phyloP scores from a whole-genome alignment of 306 rosid genomes.

The Myrica gale region DNA sequence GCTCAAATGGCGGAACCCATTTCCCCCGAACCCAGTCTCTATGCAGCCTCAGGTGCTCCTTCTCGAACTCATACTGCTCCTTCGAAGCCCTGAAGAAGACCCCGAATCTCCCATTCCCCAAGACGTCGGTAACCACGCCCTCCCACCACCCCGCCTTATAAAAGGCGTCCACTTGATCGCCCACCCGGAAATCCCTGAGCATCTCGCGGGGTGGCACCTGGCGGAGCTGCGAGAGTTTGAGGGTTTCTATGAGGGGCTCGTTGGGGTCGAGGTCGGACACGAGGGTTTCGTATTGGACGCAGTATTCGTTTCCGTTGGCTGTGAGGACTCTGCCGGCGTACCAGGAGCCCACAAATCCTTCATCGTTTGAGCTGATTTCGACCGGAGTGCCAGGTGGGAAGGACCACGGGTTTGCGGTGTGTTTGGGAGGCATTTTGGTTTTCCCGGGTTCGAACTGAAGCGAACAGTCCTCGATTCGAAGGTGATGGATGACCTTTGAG shows the following conservation, averaged over 20 bases:
- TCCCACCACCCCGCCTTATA: constrained; percentile 71
- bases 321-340: constrained; percentile 34
- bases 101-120: constrained; percentile 31
- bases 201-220: constrained; percentile 40
- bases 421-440: constrained; percentile 22
- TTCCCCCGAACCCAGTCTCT: constrained; percentile 46
- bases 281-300: constrained; percentile 46
- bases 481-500: no score
- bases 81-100: constrained; percentile 49
- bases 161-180: constrained; percentile 58
- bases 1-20: constrained; percentile 41
- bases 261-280: constrained; percentile 25
- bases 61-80: constrained; percentile 46
- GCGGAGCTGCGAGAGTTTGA: constrained; percentile 39
- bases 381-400: constrained; percentile 40
- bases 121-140: constrained; percentile 35
- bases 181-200: constrained; percentile 32
- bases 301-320: constrained; percentile 13
- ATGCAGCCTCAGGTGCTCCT: constrained; percentile 47
- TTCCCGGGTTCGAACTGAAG: no score
- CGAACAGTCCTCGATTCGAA: no score
- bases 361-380: constrained; percentile 50
- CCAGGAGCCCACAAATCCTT: constrained; percentile 62
- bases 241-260: constrained; percentile 38
- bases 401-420: neutral